phyloP scores from a whole-genome alignment of 768 basidiomycete species.

The Mrakia frigida region DNA sequence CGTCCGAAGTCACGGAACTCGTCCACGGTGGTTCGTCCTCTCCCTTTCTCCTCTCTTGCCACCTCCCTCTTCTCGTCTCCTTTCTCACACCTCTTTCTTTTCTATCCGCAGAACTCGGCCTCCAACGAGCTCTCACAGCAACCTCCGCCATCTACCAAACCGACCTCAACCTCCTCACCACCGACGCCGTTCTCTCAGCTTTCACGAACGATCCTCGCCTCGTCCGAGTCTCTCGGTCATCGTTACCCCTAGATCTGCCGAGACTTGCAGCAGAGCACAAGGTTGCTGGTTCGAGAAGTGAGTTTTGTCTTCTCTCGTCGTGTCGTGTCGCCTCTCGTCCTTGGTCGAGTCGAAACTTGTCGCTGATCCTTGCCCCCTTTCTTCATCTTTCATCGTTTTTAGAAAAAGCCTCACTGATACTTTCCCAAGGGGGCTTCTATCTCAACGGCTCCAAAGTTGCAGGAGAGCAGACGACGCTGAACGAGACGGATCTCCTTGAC shows the following conservation, averaged over 20 bases:
- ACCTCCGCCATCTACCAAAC: constrained; percentile 51
- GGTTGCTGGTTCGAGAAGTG: constrained; percentile 62
- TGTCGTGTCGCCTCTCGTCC: constrained; percentile 21
- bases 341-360: too few relatives aligned
- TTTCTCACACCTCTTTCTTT: neutral
- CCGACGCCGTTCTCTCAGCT: constrained; percentile 57
- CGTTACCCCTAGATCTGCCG: constrained; percentile 54
- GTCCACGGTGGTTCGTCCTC: constrained; percentile 55
- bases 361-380: neutral
- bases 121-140: constrained; percentile 49
- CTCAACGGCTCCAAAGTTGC: constrained; percentile 60
- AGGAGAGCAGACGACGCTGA: constrained; percentile 46
- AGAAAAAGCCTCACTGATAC: constrained; percentile 64
- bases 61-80: neutral
- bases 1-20: constrained; percentile 58
- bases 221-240: constrained; percentile 49
- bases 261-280: constrained; percentile 60
- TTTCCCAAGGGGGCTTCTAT: constrained; percentile 64
- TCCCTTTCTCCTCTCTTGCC: constrained; percentile 1
- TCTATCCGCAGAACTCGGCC: constrained; percentile 47
- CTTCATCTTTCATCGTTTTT: constrained; percentile 10
- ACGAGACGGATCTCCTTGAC: constrained; percentile 55
- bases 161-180: constrained; percentile 49
- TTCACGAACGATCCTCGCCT: constrained; percentile 65
- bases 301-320: constrained; percentile 36